Percentiles rank a stretch among this genome's conserved stretches.
phyloP scores from a whole-genome alignment of 2,329 filamentous ascomycete genomes.

The Fusarium ambrosium region DNA sequence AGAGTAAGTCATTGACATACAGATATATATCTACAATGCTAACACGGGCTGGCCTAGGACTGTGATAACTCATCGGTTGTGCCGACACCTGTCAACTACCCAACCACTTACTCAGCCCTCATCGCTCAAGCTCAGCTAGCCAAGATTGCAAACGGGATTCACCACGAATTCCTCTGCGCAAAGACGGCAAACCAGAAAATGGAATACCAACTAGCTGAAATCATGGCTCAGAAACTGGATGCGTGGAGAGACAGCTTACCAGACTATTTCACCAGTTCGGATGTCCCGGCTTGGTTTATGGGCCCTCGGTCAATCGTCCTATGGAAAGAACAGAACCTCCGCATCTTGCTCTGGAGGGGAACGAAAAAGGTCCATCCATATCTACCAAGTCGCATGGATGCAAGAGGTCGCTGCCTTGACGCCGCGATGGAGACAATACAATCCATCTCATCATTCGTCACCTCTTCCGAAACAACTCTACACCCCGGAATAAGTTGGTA shows the following conservation, averaged over 20 bases:
- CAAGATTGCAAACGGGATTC: constrained; percentile 56
- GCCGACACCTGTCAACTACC: constrained; percentile 49
- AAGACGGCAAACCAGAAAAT: constrained; percentile 51
- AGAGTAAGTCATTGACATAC: constrained; percentile 39
- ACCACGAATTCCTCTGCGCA: constrained; percentile 56
- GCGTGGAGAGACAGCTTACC: constrained; percentile 53
- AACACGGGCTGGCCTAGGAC: not conserved
- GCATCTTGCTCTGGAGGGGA: constrained; percentile 57
- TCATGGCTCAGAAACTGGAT: constrained; percentile 54
- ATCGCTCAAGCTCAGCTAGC: constrained; percentile 58
- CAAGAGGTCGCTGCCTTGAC: constrained; percentile 53
- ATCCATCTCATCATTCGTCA: constrained; percentile 55
- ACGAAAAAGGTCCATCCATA: constrained; percentile 54
- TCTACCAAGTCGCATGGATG: constrained; percentile 28
- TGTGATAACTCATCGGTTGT: constrained; percentile 20
- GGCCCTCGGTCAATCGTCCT: constrained; percentile 55
- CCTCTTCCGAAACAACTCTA: constrained; percentile 38
- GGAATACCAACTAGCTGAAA: constrained; percentile 54
- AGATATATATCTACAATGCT: not conserved
- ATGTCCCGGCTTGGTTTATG: constrained; percentile 52
- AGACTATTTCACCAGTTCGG: constrained; percentile 49
- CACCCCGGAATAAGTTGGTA: constrained; percentile 58
- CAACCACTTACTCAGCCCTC: constrained; percentile 57
- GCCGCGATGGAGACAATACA: constrained; percentile 55
- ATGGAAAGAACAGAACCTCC: constrained; percentile 59